Percentiles rank a stretch among this genome's conserved stretches.
These are phyloP conservation scores for Sphagnurus paluster DNA, from an alignment of 1,284 basidiomycete genomes.

Conservation along the genomic window DNA sequence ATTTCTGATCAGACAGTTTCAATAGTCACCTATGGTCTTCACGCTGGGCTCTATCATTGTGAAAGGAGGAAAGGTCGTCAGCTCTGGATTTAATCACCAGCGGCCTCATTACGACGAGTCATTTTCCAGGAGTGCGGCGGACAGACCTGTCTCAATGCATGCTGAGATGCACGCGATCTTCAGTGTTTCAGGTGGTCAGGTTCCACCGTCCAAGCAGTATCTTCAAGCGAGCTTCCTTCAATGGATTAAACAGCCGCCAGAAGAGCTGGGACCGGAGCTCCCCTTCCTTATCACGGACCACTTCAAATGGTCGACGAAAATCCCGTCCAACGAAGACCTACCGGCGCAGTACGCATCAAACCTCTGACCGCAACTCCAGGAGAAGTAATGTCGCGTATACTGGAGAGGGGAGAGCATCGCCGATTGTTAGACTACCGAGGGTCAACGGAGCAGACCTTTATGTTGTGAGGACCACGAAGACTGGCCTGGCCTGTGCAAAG, in stretches of 20 bases:
- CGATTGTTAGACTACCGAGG: constrained; percentile 33
- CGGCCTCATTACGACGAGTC: constrained; percentile 54
- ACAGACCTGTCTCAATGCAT: constrained; percentile 55
- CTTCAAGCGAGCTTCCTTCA: constrained; percentile 16
- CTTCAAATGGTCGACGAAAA: background rate
- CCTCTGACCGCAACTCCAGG: background rate
- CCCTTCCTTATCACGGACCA: background rate
- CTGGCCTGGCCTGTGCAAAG: constrained; percentile 31
- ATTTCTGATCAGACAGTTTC: too few species aligned
- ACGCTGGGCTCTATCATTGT: constrained; percentile 58
- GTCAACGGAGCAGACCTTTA: constrained; percentile 58
- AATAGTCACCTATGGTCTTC: constrained; percentile 6
- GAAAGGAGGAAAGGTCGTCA: constrained; percentile 58
- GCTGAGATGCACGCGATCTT: constrained; percentile 64
- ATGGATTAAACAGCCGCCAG: constrained; percentile 19
- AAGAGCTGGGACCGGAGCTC: background rate
- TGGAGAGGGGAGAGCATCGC: background rate
- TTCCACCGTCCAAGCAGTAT: constrained; percentile 55
- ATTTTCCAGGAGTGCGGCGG: constrained; percentile 32
- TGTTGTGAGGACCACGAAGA: constrained; percentile 48
- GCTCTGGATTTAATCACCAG: constrained; percentile 54
- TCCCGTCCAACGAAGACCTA: background rate
- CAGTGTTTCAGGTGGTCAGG: constrained; percentile 52
- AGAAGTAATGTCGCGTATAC: background rate
- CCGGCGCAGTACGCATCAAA: background rate